phyloP scores from a whole-genome alignment of 257 asterid genomes.

The Coffea canephora region DNA sequence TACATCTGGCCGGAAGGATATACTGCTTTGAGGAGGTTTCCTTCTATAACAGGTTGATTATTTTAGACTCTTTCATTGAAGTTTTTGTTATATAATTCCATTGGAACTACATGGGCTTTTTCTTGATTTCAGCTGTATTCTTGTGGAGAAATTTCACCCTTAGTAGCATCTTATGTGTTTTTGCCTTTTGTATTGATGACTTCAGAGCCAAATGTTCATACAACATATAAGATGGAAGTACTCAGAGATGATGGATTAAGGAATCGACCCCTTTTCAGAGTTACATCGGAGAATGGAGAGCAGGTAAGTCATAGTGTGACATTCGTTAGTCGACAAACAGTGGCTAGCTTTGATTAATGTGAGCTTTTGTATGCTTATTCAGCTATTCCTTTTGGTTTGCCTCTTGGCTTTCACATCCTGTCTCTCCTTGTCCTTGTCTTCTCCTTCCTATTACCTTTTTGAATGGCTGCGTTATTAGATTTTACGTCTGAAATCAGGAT shows the following conservation, averaged over 20 bases:
- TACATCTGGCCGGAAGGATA: constrained; percentile 90
- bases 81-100: constrained; percentile 5
- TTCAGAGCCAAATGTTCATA: constrained; percentile 62
- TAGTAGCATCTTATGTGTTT: constrained; percentile 7
- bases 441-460: neutral
- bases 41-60: constrained; percentile 57
- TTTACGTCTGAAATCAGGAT: neutral
- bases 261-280: constrained; percentile 72
- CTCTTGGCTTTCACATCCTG: neutral
- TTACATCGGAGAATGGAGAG: constrained; percentile 71
- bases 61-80: neutral
- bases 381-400: neutral
- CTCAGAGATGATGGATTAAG: constrained; percentile 63
- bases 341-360: constrained; percentile 6
- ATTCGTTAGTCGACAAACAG: constrained; percentile 13
- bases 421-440: neutral
- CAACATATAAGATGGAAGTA: constrained; percentile 80
- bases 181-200: constrained; percentile 26
- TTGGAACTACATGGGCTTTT: constrained; percentile 1
- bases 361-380: neutral
- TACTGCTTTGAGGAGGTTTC: constrained; percentile 68
- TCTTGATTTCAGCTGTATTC: neutral
- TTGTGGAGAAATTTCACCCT: neutral
- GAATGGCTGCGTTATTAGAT: neutral
- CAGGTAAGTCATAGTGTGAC: constrained; percentile 52